Evolutionary conservation across 75 land plant species (phyloP), one percentile per base, ranked within the genome.

Genomic region (Pinus taeda): DNA sequence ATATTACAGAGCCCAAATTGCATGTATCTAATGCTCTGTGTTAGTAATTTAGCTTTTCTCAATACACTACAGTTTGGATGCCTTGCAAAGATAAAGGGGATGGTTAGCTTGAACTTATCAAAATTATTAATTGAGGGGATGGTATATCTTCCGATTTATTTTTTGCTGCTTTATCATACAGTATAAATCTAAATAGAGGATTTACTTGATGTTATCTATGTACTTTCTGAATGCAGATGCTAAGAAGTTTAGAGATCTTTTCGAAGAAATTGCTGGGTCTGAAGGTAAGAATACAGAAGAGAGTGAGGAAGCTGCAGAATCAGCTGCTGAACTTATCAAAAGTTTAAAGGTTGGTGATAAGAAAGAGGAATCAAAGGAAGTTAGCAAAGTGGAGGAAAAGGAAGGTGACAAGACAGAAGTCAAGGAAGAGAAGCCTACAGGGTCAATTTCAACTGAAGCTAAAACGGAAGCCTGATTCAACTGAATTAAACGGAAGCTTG

Each of bases 261-360:
- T 88, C 55, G 79, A 83, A 74, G 90, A 88, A 60, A 79, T 81
- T 72, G 87, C 86, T 45, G 90, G 84, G 72, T 84, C 86, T 12
- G 36, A 53, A 49, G 26, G 6, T 79, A 84, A 63, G 61, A 33
- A 22, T 21, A 15, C 45, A 78, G 71, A 8, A 58, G 86, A 81
- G 69, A 83, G 82, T 53, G 73, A 67, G 20, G 74, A 89, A 69
- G 81, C 80, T 39, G 81, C 86, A 20, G 79, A 67, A 45, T 20
- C 53, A 20, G 33, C 77, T 53, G 79, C 79, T 30, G 58, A 65
- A 30, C 79, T 77, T 45, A 30, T 77, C 2, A 6, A 71, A 37
- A 77, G 22, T 30, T 71, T 77, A 26, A 74, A 24, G 6, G 79
- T 77, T 14, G 77, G 42, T 36, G 75, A 71, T 13, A 22, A 42